These are phyloP conservation scores for Testicularia cyperi DNA, from an alignment of 1,284 basidiomycete species.

Conservation along the genomic window DNA sequence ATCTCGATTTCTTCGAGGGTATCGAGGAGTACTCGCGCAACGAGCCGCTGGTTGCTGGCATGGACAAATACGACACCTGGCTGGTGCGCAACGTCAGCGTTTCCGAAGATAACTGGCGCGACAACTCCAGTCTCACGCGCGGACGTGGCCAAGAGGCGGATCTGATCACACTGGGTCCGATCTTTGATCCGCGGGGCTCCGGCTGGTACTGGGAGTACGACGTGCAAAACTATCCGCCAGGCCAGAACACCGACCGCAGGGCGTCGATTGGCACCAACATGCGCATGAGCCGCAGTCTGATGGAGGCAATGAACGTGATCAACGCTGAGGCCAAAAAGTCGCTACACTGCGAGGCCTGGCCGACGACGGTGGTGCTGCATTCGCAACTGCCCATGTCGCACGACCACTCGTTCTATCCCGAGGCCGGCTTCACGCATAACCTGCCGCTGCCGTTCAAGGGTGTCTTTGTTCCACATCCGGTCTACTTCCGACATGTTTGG, in stretches of 20 bases:
- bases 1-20: slow-evolving; percentile 58
- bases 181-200: slow-evolving; percentile 59
- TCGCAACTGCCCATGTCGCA: slow-evolving; percentile 56
- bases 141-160: slow-evolving; percentile 57
- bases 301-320: slow-evolving; percentile 60
- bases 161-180: slow-evolving; percentile 58
- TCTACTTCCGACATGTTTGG: slow-evolving; percentile 60
- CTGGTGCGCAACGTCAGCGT: slow-evolving; percentile 52
- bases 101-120: slow-evolving; percentile 55
- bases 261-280: slow-evolving; percentile 60
- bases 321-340: slow-evolving; percentile 60
- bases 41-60: slow-evolving; percentile 55
- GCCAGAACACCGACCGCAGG: slow-evolving; percentile 52
- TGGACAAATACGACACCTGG: slow-evolving; percentile 61
- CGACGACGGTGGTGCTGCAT: slow-evolving; percentile 58
- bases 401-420: slow-evolving; percentile 57
- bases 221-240: slow-evolving; percentile 58
- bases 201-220: slow-evolving; percentile 61
- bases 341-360: slow-evolving; percentile 59
- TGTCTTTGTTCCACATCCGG: slow-evolving; percentile 58
- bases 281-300: slow-evolving; percentile 56
- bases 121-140: slow-evolving; percentile 34
- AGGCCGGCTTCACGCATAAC: slow-evolving; percentile 58
- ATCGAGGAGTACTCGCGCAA: slow-evolving; percentile 56
- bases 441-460: slow-evolving; percentile 59